phyloP scores from a whole-genome alignment of 1,284 basidiomycete species.

The Agroathelia rolfsii region DNA sequence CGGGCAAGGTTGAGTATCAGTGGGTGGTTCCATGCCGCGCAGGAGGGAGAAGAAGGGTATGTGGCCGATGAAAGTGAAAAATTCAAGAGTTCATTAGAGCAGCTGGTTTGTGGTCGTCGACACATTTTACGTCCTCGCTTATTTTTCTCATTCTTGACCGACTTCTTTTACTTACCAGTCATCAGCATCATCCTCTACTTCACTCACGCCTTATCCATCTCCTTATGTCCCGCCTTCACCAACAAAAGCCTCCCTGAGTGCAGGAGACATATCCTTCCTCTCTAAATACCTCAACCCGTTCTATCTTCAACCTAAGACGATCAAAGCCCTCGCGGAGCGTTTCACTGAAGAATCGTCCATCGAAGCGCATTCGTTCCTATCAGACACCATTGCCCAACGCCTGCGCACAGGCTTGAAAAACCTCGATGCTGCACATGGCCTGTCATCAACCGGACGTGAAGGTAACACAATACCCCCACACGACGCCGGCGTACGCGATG shows the following conservation, averaged over 20 bases:
- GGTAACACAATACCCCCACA: constrained; percentile 56
- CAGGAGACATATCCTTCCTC: constrained; percentile 61
- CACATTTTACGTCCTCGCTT: not conserved
- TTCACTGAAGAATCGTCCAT: constrained; percentile 88
- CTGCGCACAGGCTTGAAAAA: constrained; percentile 60
- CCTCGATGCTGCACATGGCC: constrained; percentile 60
- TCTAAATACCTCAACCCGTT: constrained; percentile 82
- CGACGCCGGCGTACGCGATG: constrained; percentile 22
- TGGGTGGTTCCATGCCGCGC: constrained; percentile 94
- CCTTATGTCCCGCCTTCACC: constrained; percentile 31
- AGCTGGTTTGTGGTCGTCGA: constrained; percentile 50
- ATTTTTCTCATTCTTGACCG: not conserved
- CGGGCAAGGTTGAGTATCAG: constrained; percentile 79
- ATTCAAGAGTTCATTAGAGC: constrained; percentile 65
- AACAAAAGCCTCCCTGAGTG: constrained; percentile 43
- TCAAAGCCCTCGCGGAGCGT: constrained; percentile 71
- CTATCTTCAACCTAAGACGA: constrained; percentile 77
- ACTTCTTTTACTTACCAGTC: constrained; percentile 26
- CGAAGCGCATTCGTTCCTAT: constrained; percentile 83
- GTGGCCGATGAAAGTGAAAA: constrained; percentile 39
- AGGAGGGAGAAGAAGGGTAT: constrained; percentile 87
- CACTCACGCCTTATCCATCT: constrained; percentile 15
- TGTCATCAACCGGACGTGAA: constrained; percentile 42
- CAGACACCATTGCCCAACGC: constrained; percentile 51
- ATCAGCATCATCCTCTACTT: constrained; percentile 54